Percentiles rank a stretch among this genome's conserved stretches.
Evolutionary conservation across 1,139 yeast genomes (phyloP).

Genomic region (Wickerhamomyces sp.): DNA sequence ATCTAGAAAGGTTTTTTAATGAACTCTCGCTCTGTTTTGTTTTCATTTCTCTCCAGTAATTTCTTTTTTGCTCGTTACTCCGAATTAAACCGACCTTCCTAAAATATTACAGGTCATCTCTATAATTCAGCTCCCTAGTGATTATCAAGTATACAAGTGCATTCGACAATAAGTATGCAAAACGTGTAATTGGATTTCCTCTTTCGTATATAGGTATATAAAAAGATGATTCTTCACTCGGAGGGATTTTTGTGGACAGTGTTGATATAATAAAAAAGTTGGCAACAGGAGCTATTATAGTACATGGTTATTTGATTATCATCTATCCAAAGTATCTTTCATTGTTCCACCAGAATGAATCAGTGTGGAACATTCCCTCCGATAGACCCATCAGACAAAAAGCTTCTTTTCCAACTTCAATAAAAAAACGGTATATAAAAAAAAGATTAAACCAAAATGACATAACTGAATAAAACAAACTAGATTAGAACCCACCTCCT

Average conservation of each 20-base stretch:
- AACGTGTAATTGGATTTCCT: neutral
- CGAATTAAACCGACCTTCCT: too few relatives aligned
- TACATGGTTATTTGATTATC: neutral
- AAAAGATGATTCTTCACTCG: neutral
- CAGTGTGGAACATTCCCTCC: too few relatives aligned
- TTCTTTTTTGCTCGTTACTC: neutral
- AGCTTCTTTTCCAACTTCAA: neutral
- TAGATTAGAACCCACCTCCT: neutral
- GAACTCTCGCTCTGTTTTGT: neutral
- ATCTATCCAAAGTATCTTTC: neutral
- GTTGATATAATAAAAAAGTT: neutral
- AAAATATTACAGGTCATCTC: too few relatives aligned
- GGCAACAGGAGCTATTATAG: constrained; percentile 1
- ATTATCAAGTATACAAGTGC: too few relatives aligned
- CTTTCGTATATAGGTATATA: neutral
- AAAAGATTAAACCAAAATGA: constrained; percentile 1
- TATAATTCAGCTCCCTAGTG: too few relatives aligned
- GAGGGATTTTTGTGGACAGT: neutral
- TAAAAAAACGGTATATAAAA: neutral
- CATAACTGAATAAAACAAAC: constrained; percentile 1
- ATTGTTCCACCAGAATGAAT: neutral
- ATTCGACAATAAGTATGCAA: neutral
- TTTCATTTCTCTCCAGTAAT: too few relatives aligned
- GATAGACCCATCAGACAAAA: neutral
- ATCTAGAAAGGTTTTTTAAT: neutral